These are phyloP conservation scores for Agapanthus africanus DNA, from an alignment of 106 monocot species.

Conservation along the genomic window DNA sequence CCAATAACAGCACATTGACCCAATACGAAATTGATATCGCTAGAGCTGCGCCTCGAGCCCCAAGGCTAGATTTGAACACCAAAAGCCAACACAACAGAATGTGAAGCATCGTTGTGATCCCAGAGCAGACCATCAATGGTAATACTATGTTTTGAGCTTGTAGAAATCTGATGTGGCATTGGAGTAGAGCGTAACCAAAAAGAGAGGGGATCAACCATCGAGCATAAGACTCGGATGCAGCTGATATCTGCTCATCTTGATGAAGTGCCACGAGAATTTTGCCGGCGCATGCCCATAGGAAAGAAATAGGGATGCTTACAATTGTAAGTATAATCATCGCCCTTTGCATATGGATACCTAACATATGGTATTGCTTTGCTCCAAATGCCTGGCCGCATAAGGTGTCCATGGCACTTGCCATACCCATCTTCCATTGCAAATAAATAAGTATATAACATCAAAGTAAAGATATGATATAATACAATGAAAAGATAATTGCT, in stretches of 20 bases:
- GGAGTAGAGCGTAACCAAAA: slow-evolving; percentile 6
- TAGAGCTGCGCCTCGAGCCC: slow-evolving; percentile 14
- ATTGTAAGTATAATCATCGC: slow-evolving; percentile 54
- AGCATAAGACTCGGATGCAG: not conserved
- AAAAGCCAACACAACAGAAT: slow-evolving; percentile 19
- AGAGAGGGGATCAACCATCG: slow-evolving; percentile 13
- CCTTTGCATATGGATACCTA: slow-evolving; percentile 61
- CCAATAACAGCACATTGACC: slow-evolving; percentile 2
- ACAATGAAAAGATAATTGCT: no score
- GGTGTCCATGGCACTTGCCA: slow-evolving; percentile 82
- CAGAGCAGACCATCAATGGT: slow-evolving; percentile 19
- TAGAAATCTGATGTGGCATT: slow-evolving; percentile 16
- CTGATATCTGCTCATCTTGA: slow-evolving; percentile 45
- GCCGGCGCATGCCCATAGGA: slow-evolving; percentile 52
- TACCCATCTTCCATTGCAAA: slow-evolving; percentile 62
- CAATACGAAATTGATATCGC: slow-evolving; percentile 16
- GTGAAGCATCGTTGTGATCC: slow-evolving; percentile 10
- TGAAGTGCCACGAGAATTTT: slow-evolving; percentile 44
- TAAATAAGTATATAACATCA: no score
- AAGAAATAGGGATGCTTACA: slow-evolving; percentile 41
- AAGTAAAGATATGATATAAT: no score
- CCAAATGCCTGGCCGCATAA: slow-evolving; percentile 79
- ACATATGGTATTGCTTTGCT: slow-evolving; percentile 55
- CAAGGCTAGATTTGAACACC: slow-evolving; percentile 10
- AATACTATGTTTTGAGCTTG: slow-evolving; percentile 28